Conservation (phyloP, 106 monocot genomes). For the Hemerocallis citrina region DNA sequence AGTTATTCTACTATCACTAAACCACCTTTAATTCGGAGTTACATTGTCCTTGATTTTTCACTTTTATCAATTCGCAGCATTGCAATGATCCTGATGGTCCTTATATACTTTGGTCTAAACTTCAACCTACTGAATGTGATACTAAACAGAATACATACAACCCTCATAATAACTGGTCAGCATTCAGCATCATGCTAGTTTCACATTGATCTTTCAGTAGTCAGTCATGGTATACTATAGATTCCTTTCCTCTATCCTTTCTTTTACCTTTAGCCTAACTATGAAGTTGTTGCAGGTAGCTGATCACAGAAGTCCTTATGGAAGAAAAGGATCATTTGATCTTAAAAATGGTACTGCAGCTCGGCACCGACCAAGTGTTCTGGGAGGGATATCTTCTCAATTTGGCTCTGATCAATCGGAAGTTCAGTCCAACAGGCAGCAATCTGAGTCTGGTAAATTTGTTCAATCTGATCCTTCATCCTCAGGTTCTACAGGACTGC, state of each 20-base stretch:
- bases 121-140: not conserved
- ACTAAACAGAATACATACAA: not conserved
- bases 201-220: not conserved
- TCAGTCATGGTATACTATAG: not conserved
- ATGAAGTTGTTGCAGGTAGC: conserved; percentile 14
- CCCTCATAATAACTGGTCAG: not conserved
- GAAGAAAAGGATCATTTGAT: not conserved
- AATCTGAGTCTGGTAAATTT: not conserved
- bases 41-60: no score
- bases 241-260: no score
- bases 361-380: not conserved
- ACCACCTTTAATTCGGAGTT: no score
- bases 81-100: not conserved
- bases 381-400: conserved; percentile 20
- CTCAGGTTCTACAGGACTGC: conserved; percentile 12
- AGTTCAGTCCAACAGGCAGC: conserved; percentile 6
- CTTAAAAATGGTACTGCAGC: conserved; percentile 4
- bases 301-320: conserved; percentile 11
- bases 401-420: conserved; percentile 13
- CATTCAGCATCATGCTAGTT: not conserved
- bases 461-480: conserved; percentile 7
- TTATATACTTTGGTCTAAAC: not conserved
- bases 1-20: no score
- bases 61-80: not conserved
- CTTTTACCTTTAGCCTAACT: not conserved